Percentiles rank a stretch among this genome's conserved stretches.
These are phyloP conservation scores for Sugiyamaella neomexicana DNA, from an alignment of 1,139 yeast species.

Conservation along the genomic window DNA sequence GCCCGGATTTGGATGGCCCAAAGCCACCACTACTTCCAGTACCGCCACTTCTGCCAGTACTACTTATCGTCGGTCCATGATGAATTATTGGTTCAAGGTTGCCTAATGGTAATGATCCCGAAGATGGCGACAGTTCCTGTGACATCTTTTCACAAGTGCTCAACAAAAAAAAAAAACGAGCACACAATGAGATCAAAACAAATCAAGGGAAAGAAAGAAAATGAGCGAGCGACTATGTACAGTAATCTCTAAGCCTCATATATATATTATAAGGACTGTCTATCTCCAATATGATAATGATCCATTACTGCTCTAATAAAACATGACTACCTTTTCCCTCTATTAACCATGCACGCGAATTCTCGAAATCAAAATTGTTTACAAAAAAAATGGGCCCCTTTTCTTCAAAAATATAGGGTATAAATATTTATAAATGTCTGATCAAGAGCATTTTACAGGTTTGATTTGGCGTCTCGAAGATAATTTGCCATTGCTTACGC, in stretches of 20 bases:
- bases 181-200: background rate
- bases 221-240: no score
- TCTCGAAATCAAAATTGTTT: background rate
- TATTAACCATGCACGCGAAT: background rate
- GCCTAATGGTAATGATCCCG: constrained; percentile 24
- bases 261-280: background rate
- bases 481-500: background rate
- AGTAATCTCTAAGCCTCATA: no score
- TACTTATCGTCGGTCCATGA: constrained; percentile 13
- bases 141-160: background rate
- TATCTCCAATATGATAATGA: background rate
- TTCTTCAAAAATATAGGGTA: background rate
- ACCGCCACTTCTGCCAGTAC: constrained; percentile 5
- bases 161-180: background rate
- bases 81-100: constrained; percentile 16
- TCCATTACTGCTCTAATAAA: background rate
- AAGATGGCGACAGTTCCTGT: constrained; percentile 17
- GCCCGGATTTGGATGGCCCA: background rate
- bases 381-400: background rate
- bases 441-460: no score
- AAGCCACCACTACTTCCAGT: constrained; percentile 14
- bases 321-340: background rate
- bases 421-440: no score
- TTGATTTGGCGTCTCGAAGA: background rate
- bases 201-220: no score